phyloP scores from a whole-genome alignment of 441 rosid genomes.

The Bruguiera hainesii region DNA sequence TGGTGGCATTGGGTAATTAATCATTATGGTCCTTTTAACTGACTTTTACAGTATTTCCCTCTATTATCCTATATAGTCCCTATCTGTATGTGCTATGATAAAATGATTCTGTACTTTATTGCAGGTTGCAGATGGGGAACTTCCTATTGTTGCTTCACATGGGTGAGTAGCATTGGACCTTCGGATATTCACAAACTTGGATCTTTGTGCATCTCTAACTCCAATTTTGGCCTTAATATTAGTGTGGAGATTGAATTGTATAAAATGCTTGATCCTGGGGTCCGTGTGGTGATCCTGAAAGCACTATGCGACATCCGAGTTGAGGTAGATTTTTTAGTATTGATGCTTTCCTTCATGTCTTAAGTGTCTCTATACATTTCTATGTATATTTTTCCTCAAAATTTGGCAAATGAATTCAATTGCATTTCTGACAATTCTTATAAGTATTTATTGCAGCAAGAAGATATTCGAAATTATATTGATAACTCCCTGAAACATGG shows the following conservation, averaged over 20 bases:
- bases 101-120: constrained; percentile 24
- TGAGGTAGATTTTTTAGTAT: constrained; percentile 53
- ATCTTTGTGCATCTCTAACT: constrained; percentile 27
- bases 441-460: constrained; percentile 64
- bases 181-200: constrained; percentile 16
- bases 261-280: constrained; percentile 85
- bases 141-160: constrained; percentile 91
- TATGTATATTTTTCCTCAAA: neutral
- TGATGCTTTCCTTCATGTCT: no score
- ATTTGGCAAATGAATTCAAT: neutral
- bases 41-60: constrained; percentile 18
- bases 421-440: neutral
- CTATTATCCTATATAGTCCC: constrained; percentile 5
- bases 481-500: constrained; percentile 88
- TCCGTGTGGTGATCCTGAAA: constrained; percentile 94
- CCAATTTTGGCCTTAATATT: constrained; percentile 21
- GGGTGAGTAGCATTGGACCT: constrained; percentile 64
- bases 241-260: constrained; percentile 81
- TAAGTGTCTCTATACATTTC: no score
- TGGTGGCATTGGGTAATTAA: constrained; percentile 99
- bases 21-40: constrained; percentile 18
- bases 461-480: constrained; percentile 81
- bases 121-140: constrained; percentile 98
- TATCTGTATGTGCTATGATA: constrained; percentile 7
- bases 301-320: constrained; percentile 97